Evolutionary conservation across 2,329 filamentous ascomycete species (phyloP), one percentile per base, ranked within the genome.

Genomic region (Xylariaceae sp.): DNA sequence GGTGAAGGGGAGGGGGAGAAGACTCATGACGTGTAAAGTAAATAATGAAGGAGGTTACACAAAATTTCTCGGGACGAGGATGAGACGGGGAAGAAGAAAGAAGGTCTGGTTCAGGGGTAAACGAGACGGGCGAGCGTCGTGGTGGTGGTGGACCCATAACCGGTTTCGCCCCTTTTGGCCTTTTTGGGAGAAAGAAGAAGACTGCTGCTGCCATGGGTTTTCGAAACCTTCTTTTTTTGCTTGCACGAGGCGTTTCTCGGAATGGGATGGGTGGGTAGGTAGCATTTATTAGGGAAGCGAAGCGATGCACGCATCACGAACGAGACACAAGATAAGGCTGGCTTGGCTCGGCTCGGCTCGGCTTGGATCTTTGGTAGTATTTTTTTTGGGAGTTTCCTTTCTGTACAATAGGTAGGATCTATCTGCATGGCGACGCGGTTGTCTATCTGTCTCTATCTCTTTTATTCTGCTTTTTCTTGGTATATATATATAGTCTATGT

Each of bases 371-470:
- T 29, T 37, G 9, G 9, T 37, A 37, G 3, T 10, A 7, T 21
- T 40, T 48, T 46, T 32, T 37, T 47, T 44, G 21, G 32, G 52
- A 60, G 51, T 44, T 62, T 52, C 60, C 57, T 57, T 45, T 54
- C 56, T 62, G 60, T 62, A 62, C 50, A 58, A 47, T 60, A 62
- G 40, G 57, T n/a, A n/a, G n/a, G n/a, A n/a, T n/a, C n/a, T n/a
- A 62, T 58, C 60, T 60, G 57, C 60, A 62, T 60, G 57, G 57
- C 57, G 60, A 60, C 43, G 56, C 37, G 50, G 29, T 59, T 51
- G 54, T 54, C 45, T 56, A 26, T 54, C 20, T 40, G 47, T 59
- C 56, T 49, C 52, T 55, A 57, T 51, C 10, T 29, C 10, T 29
- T 29, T 29, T 29, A 6, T 54, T 59, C 40, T 53, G 21, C 37